Conservation (phyloP, 2,329 filamentous ascomycete species). For the Huntiella bhutanensis region DNA sequence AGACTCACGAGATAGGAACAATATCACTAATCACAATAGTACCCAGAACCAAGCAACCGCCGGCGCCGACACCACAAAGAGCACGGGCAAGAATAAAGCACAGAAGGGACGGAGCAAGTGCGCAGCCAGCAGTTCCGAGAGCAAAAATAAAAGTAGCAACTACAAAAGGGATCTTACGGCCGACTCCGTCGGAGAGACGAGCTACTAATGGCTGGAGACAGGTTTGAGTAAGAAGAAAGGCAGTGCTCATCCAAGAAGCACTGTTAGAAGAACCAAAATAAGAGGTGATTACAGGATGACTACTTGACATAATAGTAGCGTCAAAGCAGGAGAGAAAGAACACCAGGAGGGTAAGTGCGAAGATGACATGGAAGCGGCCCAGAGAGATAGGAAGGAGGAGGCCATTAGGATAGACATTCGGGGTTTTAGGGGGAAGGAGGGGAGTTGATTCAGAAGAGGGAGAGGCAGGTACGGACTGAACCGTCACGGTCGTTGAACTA, state of each 20-base stretch:
- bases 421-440: no score
- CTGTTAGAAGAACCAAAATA: constrained; percentile 61
- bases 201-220: constrained; percentile 59
- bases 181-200: constrained; percentile 54
- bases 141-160: constrained; percentile 43
- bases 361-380: constrained; percentile 43
- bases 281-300: constrained; percentile 63
- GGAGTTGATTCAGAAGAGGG: no score
- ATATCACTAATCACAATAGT: constrained; percentile 56
- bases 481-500: no score
- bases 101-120: constrained; percentile 44
- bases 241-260: constrained; percentile 66
- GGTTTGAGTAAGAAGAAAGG: constrained; percentile 59
- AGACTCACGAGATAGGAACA: constrained; percentile 47
- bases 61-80: constrained; percentile 53
- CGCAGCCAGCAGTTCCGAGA: constrained; percentile 49
- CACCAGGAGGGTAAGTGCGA: constrained; percentile 35
- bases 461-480: no score
- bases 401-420: background rate
- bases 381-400: constrained; percentile 27
- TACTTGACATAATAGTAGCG: constrained; percentile 63
- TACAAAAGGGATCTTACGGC: constrained; percentile 48
- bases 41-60: constrained; percentile 49
- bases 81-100: constrained; percentile 53
- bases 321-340: constrained; percentile 50